Evolutionary conservation across 108 stramenopile genomes (phyloP).

Genomic region (Discostella pseudostelligera): DNA sequence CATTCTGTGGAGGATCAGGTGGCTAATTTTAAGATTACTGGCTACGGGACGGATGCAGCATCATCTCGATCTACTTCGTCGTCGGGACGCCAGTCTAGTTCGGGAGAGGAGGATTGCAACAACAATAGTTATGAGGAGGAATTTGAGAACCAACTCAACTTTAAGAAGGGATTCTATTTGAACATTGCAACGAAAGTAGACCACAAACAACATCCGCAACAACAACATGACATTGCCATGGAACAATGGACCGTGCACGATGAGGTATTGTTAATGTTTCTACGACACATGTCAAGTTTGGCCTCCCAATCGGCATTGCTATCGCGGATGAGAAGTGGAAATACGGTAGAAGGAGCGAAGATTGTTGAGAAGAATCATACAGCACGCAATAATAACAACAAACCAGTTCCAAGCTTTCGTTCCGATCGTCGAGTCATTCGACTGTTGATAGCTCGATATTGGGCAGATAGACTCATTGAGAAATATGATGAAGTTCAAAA

Average conservation of each 20-base stretch:
- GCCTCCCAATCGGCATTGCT: slow-evolving; percentile 72
- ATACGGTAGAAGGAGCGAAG: slow-evolving; percentile 40
- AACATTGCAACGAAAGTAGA: slow-evolving; percentile 17
- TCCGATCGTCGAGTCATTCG: slow-evolving; percentile 84
- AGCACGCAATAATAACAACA: slow-evolving; percentile 23
- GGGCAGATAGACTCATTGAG: slow-evolving; percentile 73
- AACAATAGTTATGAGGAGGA: slow-evolving; percentile 48
- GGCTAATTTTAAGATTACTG: slow-evolving; percentile 71
- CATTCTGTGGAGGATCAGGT: slow-evolving; percentile 80
- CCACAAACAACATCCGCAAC: neutral
- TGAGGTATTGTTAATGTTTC: slow-evolving; percentile 37
- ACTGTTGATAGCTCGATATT: slow-evolving; percentile 77
- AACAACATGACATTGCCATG: neutral
- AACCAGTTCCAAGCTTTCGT: slow-evolving; percentile 58
- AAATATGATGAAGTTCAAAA: slow-evolving; percentile 29
- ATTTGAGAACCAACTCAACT: slow-evolving; percentile 63
- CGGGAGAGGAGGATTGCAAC: neutral
- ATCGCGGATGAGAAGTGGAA: slow-evolving; percentile 28
- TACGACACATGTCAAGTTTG: slow-evolving; percentile 54
- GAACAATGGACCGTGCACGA: slow-evolving; percentile 37
- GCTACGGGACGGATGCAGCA: slow-evolving; percentile 70
- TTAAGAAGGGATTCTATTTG: slow-evolving; percentile 70
- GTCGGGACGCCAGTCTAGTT: neutral
- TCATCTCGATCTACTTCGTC: no score
- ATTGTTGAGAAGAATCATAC: slow-evolving; percentile 27